Base-by-base conservation (phyloP, 306 rosid genomes). In the Senna siamea region DNA sequence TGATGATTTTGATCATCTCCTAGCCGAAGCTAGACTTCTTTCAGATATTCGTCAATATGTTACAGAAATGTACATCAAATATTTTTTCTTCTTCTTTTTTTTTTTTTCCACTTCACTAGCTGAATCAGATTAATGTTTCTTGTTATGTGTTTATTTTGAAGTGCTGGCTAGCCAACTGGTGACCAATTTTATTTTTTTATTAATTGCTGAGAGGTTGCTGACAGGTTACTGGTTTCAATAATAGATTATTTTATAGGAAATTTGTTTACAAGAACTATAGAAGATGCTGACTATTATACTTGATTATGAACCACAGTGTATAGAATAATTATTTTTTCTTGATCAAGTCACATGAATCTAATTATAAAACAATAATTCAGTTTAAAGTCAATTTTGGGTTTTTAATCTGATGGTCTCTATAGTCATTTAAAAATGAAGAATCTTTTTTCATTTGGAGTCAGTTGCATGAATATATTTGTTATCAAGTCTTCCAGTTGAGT, bases 391-490 rank as follows among this genome's bases (percentile, higher is more conserved):
- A 70, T 67, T 64, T 51, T 70, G 63, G 35, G 7, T 47, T 69
- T 76, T 73, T 76, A 73, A 65, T 73, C 48, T 77, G 44, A 61
- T 66, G 72, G n/a, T 61, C 50, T 5, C 47, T 48, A 4, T 51
- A 51, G 18, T 76, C 59, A 11, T 9, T 69, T 4, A n/a, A 69
- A 63, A 58, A 22, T 72, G 48, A 13, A 40, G 13, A 67, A 63
- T 37, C 32, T 59, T 32, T n/a, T 66, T 78, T 53, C 62, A 18
- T 18, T 18, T 11, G 15, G 18, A 78, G 48, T 65, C 52, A 72
- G 37, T 44, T 66, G 59, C 34, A 70, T 63, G 76, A 72, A 60
- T 32, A 54, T 34, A 80, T 79, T 73, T 54, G 71, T 72, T 70
- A 74, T 79, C 47, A 37, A 10, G 55, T 56, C 72, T 61, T 74